Evolutionary conservation across 1,284 basidiomycete species (phyloP).

Genomic region (Ustilago loliicola): DNA sequence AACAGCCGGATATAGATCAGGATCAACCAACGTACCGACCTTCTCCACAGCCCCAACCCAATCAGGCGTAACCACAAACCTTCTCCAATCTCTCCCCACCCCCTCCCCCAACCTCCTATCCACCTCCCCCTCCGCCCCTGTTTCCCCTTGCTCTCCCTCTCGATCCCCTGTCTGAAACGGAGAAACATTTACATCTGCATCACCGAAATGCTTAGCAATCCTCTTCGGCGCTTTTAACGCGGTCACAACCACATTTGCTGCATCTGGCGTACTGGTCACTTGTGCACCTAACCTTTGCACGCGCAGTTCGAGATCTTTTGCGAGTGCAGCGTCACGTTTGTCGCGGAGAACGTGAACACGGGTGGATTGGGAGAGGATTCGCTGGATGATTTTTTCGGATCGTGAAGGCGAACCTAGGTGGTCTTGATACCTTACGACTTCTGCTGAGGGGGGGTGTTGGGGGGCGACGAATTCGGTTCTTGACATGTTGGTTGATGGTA

Average conservation of each 20-base stretch:
- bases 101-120: constrained; percentile 17
- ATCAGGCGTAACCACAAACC: constrained; percentile 38
- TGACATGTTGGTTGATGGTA: background rate
- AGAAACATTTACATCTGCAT: constrained; percentile 25
- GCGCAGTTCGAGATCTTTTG: constrained; percentile 10
- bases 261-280: constrained; percentile 14
- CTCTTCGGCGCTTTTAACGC: constrained; percentile 43
- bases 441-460: background rate
- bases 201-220: constrained; percentile 33
- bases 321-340: constrained; percentile 24
- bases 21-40: constrained; percentile 38
- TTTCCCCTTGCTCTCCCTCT: background rate
- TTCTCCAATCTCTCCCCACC: constrained; percentile 33
- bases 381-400: constrained; percentile 15
- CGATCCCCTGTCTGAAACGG: background rate
- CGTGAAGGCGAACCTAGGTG: constrained; percentile 31
- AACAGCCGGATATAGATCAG: constrained; percentile 39
- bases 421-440: constrained; percentile 34
- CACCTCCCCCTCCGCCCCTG: constrained; percentile 9
- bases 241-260: constrained; percentile 47
- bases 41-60: constrained; percentile 34
- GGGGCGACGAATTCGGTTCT: constrained; percentile 10
- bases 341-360: constrained; percentile 42
- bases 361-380: constrained; percentile 41
- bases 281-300: constrained; percentile 44